Percentiles rank a stretch among this genome's conserved stretches.
Evolutionary conservation across 2,329 filamentous ascomycete species (phyloP).

Genomic region (Fonsecaea erecta): DNA sequence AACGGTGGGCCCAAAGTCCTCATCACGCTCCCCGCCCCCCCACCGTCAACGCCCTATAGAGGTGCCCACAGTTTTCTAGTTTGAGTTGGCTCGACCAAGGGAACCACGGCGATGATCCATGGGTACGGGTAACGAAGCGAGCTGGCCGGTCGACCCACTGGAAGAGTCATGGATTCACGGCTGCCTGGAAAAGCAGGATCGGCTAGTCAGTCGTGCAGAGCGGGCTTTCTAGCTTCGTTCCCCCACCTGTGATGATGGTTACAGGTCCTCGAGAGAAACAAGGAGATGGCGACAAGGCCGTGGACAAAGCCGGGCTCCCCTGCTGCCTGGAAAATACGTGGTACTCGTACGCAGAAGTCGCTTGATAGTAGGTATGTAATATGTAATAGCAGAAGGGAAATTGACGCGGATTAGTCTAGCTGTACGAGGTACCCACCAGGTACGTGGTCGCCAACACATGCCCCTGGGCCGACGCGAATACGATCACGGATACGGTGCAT

Average conservation of each 20-base stretch:
- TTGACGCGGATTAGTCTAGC: too few species aligned
- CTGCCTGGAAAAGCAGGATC: neutral
- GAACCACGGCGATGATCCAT: neutral
- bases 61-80: neutral
- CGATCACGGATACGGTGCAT: constrained; percentile 6
- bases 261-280: neutral
- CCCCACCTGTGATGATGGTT: neutral
- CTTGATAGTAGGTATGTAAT: too few species aligned
- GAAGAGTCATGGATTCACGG: neutral
- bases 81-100: neutral
- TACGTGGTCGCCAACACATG: too few species aligned
- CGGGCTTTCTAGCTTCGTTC: too few species aligned
- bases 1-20: neutral
- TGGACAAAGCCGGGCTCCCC: neutral
- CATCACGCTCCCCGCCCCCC: neutral
- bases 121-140: neutral
- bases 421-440: too few species aligned
- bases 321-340: neutral
- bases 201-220: too few species aligned
- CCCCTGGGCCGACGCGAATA: neutral
- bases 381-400: too few species aligned
- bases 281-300: neutral
- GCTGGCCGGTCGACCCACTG: neutral
- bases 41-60: neutral
- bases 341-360: too few species aligned